Evolutionary conservation across 768 basidiomycete species (phyloP), one percentile per base, ranked within the genome.

Genomic region (Lentinula boryana): DNA sequence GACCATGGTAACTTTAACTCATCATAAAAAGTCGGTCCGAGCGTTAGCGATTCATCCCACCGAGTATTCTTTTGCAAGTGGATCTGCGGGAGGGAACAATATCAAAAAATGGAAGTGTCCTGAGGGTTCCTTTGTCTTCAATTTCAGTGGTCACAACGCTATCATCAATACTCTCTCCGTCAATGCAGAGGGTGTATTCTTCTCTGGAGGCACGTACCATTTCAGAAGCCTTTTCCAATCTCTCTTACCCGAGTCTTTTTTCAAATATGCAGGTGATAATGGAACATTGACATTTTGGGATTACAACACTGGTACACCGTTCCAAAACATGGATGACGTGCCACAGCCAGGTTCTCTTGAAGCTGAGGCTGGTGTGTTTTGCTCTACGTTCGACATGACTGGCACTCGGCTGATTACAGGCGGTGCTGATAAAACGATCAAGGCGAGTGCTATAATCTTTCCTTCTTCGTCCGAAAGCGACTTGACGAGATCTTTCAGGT

Each of bases 51-150:
- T 99, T 59, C 95, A 98, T 70, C 96, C 96, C 1, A 93, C 92
- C 4, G 97, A 98, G 68, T 98, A 95, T 77, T 91, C 89, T 35
- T 99, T 99, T 69, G 97, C 95, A 2, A 90, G 89, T 3, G 97
- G 91, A 53, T 95, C 93, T 27, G 91, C 96, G 0, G 97, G 97
- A n/a, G 97, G 95, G 0, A 98, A 98, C 78, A 98, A 98, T 73
- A 98, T 99, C 78, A 99, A 99, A 71, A 98, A 98, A 72, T 99
- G 96, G 96, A 97, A 96, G 68, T 98, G 94, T 67, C 97, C 97
- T 5, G 93, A 98, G 64, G 97, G 97, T 50, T 73, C 85, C 2
- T 98, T 99, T 65, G 96, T 98, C 3, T 93, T 91, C 81, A 99
- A 98, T 75, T 97, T 98, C 72, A 79, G 85, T 48, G 97, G 97